Base-by-base conservation (phyloP, 225 moss, liverwort and hornwort genomes). In the Sphagnum tenellum region DNA sequence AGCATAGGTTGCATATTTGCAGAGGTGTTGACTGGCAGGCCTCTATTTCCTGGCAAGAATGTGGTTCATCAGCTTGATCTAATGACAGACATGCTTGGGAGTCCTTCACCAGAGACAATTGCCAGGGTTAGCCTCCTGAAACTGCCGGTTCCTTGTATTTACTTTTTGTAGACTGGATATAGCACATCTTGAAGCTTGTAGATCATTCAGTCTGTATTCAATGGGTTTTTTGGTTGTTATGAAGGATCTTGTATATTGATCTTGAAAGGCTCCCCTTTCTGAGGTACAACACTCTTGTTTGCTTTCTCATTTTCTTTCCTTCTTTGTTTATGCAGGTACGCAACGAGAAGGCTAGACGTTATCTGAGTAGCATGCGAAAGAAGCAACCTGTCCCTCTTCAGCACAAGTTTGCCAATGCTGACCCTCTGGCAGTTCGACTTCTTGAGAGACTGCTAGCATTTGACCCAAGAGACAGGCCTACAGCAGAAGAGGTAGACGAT, bases 1-100 rank as follows among this genome's bases (percentile, higher is more conserved):
- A 98, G 93, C 78, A 98, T 98, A 67, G 93, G 98, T 55, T 98
- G 98, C 72, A 98, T 98, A 82, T 98, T 98, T 66, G 93, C 98
- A 55, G 98, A 98, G 80, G 90, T 98, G 55, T 75, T 98, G 89
- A 93, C 98, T 4, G 98, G 98, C 67, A 98, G 94, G 80, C 98
- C 98, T 10, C 83, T 98, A 47, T 98, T 98, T 70, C 93, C 98
- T 68, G 98, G 98, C 65, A 98, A 98, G 77, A 98, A 98, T 63
- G 93, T 93, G 44, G 98, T 98, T 54, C 98, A 98, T 80, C 98
- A 98, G 76, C 86, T 98, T 78, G 98, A 98, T 75, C 77, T 98
- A 63, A 98, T 98, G 98, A 98, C 98, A 48, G 93, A 93, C 77
- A 98, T 98, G 98, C 78, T 98, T 70, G 98, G 98, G 64, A 98